phyloP scores from a whole-genome alignment of 805 yeast species.

The Candida sakaeoensis region DNA sequence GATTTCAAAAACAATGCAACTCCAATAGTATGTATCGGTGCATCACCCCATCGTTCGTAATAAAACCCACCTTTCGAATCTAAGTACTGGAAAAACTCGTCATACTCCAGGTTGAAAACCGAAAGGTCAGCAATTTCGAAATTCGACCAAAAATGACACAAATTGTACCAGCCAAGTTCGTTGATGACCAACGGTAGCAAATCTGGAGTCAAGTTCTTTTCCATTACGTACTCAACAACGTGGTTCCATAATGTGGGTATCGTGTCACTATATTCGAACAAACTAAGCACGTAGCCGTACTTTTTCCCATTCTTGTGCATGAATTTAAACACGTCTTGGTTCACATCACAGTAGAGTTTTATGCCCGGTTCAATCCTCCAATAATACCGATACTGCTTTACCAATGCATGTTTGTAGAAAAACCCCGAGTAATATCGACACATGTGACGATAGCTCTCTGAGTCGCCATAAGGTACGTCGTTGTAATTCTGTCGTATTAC shows the following conservation, averaged over 20 bases:
- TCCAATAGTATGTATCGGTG: constrained; percentile 83
- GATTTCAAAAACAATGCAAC: constrained; percentile 58
- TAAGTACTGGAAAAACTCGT: constrained; percentile 55
- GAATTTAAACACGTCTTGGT: constrained; percentile 57
- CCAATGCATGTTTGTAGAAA: constrained; percentile 57
- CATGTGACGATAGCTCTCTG: constrained; percentile 70
- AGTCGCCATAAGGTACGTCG: constrained; percentile 47
- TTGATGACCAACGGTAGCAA: constrained; percentile 5
- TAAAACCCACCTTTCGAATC: constrained; percentile 75
- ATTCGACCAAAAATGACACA: constrained; percentile 83
- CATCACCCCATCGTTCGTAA: constrained; percentile 93
- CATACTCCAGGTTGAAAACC: constrained; percentile 59
- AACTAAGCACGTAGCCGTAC: constrained; percentile 66
- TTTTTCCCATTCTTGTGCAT: constrained; percentile 52
- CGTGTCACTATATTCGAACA: constrained; percentile 60
- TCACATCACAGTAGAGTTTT: constrained; percentile 55
- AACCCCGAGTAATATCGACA: constrained; percentile 49
- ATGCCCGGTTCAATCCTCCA: constrained; percentile 80
- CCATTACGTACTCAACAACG: constrained; percentile 43
- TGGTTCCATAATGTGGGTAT: constrained; percentile 63
- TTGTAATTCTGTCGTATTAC: constrained; percentile 3
- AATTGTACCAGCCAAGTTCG: constrained; percentile 41
- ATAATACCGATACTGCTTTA: constrained; percentile 60
- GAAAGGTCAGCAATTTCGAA: constrained; percentile 73
- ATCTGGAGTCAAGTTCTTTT: neutral